Base-by-base conservation (phyloP, 1,284 basidiomycete genomes). In the Cutaneotrichosporon cavernicola region DNA sequence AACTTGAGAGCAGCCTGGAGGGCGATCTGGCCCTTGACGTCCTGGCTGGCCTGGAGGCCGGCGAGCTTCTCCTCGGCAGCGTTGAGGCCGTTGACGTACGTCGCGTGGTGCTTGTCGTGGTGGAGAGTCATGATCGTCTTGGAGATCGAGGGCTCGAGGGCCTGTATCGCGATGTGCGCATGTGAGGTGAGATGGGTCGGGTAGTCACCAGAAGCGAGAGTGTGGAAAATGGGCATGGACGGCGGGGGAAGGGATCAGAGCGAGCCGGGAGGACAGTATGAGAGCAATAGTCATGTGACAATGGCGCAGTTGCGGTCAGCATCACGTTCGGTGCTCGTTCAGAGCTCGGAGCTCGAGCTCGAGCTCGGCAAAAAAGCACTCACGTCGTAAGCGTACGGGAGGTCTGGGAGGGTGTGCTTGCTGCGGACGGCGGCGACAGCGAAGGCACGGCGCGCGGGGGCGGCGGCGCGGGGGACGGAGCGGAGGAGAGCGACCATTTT, bases 101-200 rank as follows among this genome's bases (percentile, higher is more conserved):
- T 86, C 81, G 92, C 90, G 81, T 98, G 96, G 80, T 99, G 96
- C 85, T 94, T 96, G 72, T 87, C 87, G 84, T 99, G 95, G 82
- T 99, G 96, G 67, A 98, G 85, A 65, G 85, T 88, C 92, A 94
- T 94, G 73, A 93, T 95, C 80, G 92, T 87, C 70, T 80, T 80
- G 49, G 81, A 83, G 81, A 86, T 85, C 67, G 81, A 82, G 59
- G 84, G 84, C 80, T 85, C 84, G 63, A 85, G 81, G 22, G 82
- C 82, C 80, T 81, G 69, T 21, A 16, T 49, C n/a, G 55, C 4
- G 13, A 56, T n/a, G 4, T 30, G 21, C n/a, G 13, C 55, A 30
- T 43, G n/a, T n/a, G n/a, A n/a, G n/a, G n/a, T n/a, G n/a, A n/a
- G n/a, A n/a, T n/a, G n/a, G n/a, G n/a, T 18, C 36, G 31, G 31